phyloP scores from a whole-genome alignment of 257 asterid species.

The Anisodus acutangulus region DNA sequence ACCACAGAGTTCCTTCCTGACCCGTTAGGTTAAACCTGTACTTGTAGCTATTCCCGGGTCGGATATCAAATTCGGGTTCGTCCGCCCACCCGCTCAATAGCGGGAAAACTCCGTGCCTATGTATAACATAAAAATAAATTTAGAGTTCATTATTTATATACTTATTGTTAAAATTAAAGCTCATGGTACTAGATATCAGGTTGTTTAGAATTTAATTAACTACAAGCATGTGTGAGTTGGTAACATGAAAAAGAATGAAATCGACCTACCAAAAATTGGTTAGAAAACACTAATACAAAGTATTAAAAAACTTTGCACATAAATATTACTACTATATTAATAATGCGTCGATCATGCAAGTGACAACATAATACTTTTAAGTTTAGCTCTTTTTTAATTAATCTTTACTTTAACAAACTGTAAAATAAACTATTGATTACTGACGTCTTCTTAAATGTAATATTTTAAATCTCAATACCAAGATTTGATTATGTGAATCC shows the following conservation, averaged over 20 bases:
- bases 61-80: constrained; percentile 63
- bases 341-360: neutral
- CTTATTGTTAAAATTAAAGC: too few relatives aligned
- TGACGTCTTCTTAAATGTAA: neutral
- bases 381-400: neutral
- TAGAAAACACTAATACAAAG: too few relatives aligned
- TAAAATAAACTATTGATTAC: neutral
- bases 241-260: too few relatives aligned
- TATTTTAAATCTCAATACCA: neutral
- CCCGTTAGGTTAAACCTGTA: constrained; percentile 55
- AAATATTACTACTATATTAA: too few relatives aligned
- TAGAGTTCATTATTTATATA: too few relatives aligned
- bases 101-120: constrained; percentile 54
- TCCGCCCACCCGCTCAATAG: constrained; percentile 66
- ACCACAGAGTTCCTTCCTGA: constrained; percentile 50
- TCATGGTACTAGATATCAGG: too few relatives aligned
- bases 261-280: too few relatives aligned
- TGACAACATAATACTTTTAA: neutral
- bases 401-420: neutral
- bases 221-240: too few relatives aligned
- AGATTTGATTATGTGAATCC: neutral
- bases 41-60: constrained; percentile 48
- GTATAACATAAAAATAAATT: too few relatives aligned
- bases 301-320: too few relatives aligned
- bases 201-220: too few relatives aligned